phyloP scores from a whole-genome alignment of 768 basidiomycete genomes.

The Saitozyma sp. region DNA sequence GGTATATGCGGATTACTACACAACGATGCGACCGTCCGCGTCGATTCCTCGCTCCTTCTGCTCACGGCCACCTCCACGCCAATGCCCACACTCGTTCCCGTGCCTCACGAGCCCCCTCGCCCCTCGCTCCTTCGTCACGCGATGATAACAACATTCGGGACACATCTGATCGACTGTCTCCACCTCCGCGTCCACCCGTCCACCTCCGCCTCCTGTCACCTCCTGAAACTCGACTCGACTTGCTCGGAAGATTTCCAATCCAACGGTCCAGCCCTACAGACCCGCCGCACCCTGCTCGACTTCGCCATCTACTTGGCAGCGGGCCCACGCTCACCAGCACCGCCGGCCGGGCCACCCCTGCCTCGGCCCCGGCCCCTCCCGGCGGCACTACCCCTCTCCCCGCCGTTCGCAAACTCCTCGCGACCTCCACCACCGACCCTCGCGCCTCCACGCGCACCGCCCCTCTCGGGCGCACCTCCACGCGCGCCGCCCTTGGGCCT shows the following conservation, averaged over 20 bases:
- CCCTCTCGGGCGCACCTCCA: slow-evolving; percentile 3
- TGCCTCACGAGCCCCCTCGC: no score
- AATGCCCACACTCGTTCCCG: no score
- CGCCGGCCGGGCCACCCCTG: slow-evolving; percentile 14
- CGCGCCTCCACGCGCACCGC: neutral
- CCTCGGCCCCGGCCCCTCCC: slow-evolving; percentile 17
- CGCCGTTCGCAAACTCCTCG: slow-evolving; percentile 20
- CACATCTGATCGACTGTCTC: neutral
- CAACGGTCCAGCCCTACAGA: no score
- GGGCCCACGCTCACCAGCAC: slow-evolving; percentile 3
- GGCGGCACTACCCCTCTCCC: slow-evolving; percentile 16
- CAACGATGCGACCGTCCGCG: no score
- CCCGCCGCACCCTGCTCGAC: no score
- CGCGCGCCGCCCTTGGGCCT: slow-evolving; percentile 8
- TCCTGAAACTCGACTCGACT: neutral
- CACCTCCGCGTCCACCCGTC: neutral
- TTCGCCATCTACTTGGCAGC: neutral
- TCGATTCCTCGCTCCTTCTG: no score
- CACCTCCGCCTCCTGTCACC: neutral
- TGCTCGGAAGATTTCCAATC: no score
- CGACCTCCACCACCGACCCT: neutral
- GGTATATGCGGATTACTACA: no score
- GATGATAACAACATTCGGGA: no score
- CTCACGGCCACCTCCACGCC: no score
- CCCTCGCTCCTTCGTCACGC: no score